A percentile compares a stretch with the other conserved stretches of the same genome.
Evolutionary conservation across 345 rosid genomes (phyloP).

Genomic region (Luvunga scandens): DNA sequence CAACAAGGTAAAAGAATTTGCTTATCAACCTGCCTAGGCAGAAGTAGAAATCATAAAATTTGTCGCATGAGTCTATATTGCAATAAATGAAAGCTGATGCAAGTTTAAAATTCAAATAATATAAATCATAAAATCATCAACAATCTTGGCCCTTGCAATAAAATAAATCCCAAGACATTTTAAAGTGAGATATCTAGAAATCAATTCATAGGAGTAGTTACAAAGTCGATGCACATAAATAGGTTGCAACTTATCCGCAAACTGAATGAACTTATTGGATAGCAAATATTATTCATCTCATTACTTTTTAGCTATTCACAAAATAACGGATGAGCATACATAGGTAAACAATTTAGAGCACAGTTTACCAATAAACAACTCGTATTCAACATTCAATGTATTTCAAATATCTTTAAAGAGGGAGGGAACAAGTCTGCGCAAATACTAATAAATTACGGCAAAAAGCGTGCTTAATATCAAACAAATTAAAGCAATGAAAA

Average conservation of each 20-base stretch:
- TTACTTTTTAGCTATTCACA: not conserved
- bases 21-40: slow-evolving; percentile 67
- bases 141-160: not conserved
- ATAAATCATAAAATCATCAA: not conserved
- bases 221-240: not conserved
- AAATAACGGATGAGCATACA: too few species aligned
- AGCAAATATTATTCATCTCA: not conserved
- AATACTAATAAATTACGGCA: not conserved
- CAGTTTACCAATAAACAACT: not conserved
- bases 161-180: not conserved
- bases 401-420: not conserved
- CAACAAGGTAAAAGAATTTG: too few species aligned
- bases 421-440: not conserved
- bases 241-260: not conserved
- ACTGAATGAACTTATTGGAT: not conserved
- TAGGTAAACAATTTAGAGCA: not conserved
- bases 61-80: not conserved
- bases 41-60: slow-evolving; percentile 1
- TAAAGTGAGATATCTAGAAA: not conserved
- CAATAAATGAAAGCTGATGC: not conserved
- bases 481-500: not conserved
- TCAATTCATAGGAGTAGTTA: not conserved
- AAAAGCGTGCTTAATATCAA: not conserved
- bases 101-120: not conserved
- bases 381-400: not conserved